Evolutionary conservation across 1,284 basidiomycete species (phyloP).

Genomic region (Irpex rosettiformis): DNA sequence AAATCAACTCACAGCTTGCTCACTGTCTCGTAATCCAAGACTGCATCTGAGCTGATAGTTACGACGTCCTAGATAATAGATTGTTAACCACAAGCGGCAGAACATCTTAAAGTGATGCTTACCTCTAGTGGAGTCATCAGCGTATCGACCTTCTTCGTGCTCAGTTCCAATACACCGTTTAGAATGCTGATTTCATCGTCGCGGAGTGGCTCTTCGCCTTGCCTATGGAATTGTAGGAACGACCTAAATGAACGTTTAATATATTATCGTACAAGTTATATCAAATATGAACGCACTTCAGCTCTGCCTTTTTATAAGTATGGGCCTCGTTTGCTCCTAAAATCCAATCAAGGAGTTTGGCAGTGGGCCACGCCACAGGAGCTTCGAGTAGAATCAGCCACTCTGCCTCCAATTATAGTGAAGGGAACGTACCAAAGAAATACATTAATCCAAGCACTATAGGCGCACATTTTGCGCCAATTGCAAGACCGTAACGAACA

Average conservation of each 20-base stretch:
- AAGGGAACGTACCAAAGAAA: constrained; percentile 53
- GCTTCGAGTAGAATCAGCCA: constrained; percentile 36
- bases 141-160: constrained; percentile 75
- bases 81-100: background rate
- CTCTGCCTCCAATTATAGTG: background rate
- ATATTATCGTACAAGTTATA: background rate
- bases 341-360: constrained; percentile 78
- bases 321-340: constrained; percentile 71
- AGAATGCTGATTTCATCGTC: constrained; percentile 90
- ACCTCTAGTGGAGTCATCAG: constrained; percentile 90
- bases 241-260: constrained; percentile 33
- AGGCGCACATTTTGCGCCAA: constrained; percentile 86
- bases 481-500: constrained; percentile 85
- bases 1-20: constrained; percentile 54
- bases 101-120: background rate
- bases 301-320: constrained; percentile 89
- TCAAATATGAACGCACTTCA: constrained; percentile 44
- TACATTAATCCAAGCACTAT: constrained; percentile 82
- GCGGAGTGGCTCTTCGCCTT: constrained; percentile 81
- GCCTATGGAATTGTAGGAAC: constrained; percentile 89
- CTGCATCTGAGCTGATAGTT: constrained; percentile 70
- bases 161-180: constrained; percentile 85
- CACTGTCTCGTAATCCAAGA: constrained; percentile 79
- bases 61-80: constrained; percentile 61
- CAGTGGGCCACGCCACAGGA: constrained; percentile 86